These are phyloP conservation scores for Ramaria sp. DNA, from an alignment of 768 basidiomycete species.

Conservation along the genomic window DNA sequence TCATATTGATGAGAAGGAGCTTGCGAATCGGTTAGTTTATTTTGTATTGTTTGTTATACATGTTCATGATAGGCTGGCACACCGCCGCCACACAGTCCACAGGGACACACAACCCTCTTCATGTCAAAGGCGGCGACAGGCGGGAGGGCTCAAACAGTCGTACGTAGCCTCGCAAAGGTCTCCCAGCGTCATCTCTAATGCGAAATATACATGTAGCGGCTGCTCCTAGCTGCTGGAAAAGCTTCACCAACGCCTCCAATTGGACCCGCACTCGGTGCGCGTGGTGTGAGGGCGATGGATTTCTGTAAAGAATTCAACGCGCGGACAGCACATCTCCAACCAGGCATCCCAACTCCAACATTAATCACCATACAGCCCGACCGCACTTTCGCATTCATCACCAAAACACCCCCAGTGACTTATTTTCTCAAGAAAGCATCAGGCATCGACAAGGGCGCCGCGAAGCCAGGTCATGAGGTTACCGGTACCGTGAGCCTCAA, in stretches of 20 bases:
- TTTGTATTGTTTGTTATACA: no score
- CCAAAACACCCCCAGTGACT: conserved; percentile 82
- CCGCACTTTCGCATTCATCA: conserved; percentile 87
- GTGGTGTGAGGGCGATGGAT: conserved; percentile 98
- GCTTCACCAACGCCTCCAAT: conserved; percentile 94
- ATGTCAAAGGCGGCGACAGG: conserved; percentile 59
- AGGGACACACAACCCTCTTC: background rate
- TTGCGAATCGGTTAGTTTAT: no score
- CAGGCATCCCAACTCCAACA: conserved; percentile 85
- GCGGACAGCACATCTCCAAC: conserved; percentile 79
- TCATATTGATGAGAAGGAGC: conserved; percentile 1
- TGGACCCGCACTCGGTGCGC: conserved; percentile 93
- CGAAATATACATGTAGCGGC: conserved; percentile 39
- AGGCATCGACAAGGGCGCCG: conserved; percentile 84
- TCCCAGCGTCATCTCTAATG: conserved; percentile 12
- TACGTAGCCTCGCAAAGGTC: conserved; percentile 27
- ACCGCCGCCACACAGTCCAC: no score
- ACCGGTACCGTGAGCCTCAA: conserved; percentile 84
- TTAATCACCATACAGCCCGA: conserved; percentile 89
- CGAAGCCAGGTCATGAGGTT: conserved; percentile 67
- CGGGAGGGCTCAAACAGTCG: conserved; percentile 66
- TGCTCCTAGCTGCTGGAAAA: conserved; percentile 87
- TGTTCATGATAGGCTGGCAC: no score
- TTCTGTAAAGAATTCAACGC: conserved; percentile 99
- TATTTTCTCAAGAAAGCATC: conserved; percentile 89